Percentiles rank a stretch among this genome's conserved stretches.
These are phyloP conservation scores for Fusarium graminum DNA, from an alignment of 2,329 filamentous ascomycete species.

Conservation along the genomic window DNA sequence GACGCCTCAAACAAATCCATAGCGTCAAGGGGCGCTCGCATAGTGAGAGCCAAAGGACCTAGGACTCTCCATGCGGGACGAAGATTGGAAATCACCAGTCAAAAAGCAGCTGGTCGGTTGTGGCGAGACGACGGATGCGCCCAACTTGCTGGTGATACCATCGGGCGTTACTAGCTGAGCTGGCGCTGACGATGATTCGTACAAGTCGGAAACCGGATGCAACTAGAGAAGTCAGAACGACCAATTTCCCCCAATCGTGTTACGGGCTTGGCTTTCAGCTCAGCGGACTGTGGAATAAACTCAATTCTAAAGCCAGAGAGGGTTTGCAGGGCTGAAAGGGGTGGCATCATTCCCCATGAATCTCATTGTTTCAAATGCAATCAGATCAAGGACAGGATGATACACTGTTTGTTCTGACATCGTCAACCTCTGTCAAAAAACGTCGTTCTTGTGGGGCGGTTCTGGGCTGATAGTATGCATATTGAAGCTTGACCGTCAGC, in stretches of 20 bases:
- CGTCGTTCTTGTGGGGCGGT: conserved; percentile 8
- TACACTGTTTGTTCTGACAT: conserved; percentile 1
- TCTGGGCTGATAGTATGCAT: conserved; percentile 27
- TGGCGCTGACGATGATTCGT: conserved; percentile 41
- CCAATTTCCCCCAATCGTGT: conserved; percentile 34
- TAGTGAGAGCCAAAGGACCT: conserved; percentile 5
- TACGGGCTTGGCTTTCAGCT: conserved; percentile 42
- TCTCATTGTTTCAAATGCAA: conserved; percentile 20
- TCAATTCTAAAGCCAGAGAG: conserved; percentile 19
- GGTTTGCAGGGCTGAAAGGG: conserved; percentile 46
- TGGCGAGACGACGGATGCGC: conserved; percentile 44
- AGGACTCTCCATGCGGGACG: conserved; percentile 1
- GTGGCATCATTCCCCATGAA: conserved; percentile 22
- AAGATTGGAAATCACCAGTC: conserved; percentile 15
- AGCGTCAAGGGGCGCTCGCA: conserved; percentile 23
- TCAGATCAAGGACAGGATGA: conserved; percentile 1
- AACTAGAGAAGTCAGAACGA: conserved; percentile 39
- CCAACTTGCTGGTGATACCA: conserved; percentile 36
- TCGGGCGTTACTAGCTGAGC: conserved; percentile 38
- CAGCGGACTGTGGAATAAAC: conserved; percentile 16
- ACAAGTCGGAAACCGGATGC: conserved; percentile 37
- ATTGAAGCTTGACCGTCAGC: conserved; percentile 16
- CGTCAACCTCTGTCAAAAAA: conserved; percentile 1
- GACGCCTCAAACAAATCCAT: conserved; percentile 39
- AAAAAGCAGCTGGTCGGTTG: conserved; percentile 21